Base-by-base conservation (phyloP, 768 basidiomycete species). In the Xerocomus spinulosus region DNA sequence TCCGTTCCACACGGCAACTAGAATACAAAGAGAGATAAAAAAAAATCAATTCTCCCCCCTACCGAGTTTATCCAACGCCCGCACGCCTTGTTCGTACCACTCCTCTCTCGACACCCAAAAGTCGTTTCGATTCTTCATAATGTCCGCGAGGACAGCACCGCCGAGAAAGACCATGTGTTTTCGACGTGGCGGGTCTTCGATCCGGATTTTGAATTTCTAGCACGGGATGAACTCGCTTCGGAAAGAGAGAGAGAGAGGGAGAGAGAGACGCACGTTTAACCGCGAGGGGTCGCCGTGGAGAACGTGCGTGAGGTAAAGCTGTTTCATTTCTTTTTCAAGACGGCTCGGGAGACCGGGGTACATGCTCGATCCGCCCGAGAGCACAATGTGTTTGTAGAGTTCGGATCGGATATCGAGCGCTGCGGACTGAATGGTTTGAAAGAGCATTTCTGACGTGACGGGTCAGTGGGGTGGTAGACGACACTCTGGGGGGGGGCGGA, bases 131-230 rank as follows among this genome's bases (percentile, higher is more conserved):
- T 74, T 78, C 73, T 95, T 95, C 96, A 98, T 97, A 70, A 98
- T 97, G 68, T 98, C 95, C 3, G 93, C 95, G 25, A 99, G 74
- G 5, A 97, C 95, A n/a, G 92, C 95, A 39, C 96, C 96, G 21
- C 96, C 96, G 8, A 98, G 80, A 84, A 97, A 98, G 30, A 97
- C 95, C 94, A 96, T 96, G 69, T 97, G 95, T 70, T 97, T 98
- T 63, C 96, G 81, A 62, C 93, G 85, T 25, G 96, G 96, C 24
- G 95, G 92, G 69, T 98, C 96, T 68, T 99, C 95, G 59, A 98
- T 97, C 38, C 85, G 83, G 66, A 98, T 94, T 76, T 99, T 98
- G 79, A 99, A 98, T 86, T 97, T 95, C 95, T 99, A 28, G 35
- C 30, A 32, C 26, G 15, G 18, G 14, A 1, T 30, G 29, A 15